Base-by-base conservation (phyloP, 768 basidiomycete species). In the Trametes cinnabarina region DNA sequence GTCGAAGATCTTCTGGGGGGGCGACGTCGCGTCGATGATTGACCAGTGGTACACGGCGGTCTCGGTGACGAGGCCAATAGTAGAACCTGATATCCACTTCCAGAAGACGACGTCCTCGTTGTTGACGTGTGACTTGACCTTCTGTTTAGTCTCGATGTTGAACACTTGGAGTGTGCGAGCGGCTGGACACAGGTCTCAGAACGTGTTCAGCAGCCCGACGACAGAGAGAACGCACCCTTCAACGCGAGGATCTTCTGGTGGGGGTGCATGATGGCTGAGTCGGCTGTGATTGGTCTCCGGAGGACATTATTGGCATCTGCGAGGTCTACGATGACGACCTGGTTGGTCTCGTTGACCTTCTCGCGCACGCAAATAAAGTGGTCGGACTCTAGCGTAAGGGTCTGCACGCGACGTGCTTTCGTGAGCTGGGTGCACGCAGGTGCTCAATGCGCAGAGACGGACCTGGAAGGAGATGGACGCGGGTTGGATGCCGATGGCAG, bases 241-340 rank as follows among this genome's bases (percentile, higher is more conserved):
- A 99, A 73, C 3, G 97, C 97, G 57, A 99, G 84, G 73, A 98
- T 93, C 84, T 98, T 98, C 78, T 96, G 86, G 60, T 83, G 84
- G 40, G 92, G 93, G 70, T 98, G 94, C 96, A 99, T 98, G 66
- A 99, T 97, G 55, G 97, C 96, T 37, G 92, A 93, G 72, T 99
- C 97, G n/a, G 97, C 97, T 23, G 92, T 90, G 69, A 99, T 98
- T 61, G 94, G 94, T 65, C 94, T 81, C 59, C 94, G 88, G 55
- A 95, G 83, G 67, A 98, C 91, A 88, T 96, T 92, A 78, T 98
- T 98, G 67, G 95, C 93, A 73, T 98, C 93, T 60, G 89, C 80
- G 63, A 99, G 87, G 86, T 98, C 96, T 70, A 99, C 90, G 71
- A 99, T 98, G 71, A 98, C 96, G 63, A 99, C 97, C 76, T 98